Evolutionary conservation across 495 filamentous ascomycete species (phyloP).

Genomic region (Physcia stellaris): DNA sequence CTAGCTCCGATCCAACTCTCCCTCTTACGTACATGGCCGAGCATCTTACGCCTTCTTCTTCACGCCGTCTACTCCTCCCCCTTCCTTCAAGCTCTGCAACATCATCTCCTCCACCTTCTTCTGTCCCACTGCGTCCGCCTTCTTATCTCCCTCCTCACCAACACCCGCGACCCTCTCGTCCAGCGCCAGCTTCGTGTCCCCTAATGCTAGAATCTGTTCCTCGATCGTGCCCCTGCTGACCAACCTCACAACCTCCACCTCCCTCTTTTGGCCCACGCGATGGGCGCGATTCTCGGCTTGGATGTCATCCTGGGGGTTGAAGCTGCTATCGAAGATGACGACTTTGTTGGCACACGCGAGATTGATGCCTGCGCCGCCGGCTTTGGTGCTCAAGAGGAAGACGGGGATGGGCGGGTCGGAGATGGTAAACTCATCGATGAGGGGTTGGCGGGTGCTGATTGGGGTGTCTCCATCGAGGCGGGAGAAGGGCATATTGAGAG

Average conservation of each 20-base stretch:
- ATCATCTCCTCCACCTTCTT: constrained; percentile 55
- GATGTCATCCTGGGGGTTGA: constrained; percentile 93
- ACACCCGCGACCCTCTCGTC: constrained; percentile 67
- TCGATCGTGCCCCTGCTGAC: constrained; percentile 79
- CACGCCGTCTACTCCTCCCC: neutral
- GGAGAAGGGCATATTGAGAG: constrained; percentile 57
- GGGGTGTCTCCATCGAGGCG: constrained; percentile 76
- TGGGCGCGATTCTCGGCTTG: constrained; percentile 96
- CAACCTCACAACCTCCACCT: constrained; percentile 75
- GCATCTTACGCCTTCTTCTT: too few relatives aligned
- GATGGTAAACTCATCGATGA: constrained; percentile 81
- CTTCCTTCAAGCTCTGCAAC: constrained; percentile 20
- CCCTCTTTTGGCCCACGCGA: constrained; percentile 76
- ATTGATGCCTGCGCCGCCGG: constrained; percentile 92
- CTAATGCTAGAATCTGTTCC: constrained; percentile 79
- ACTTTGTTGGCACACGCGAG: constrained; percentile 91
- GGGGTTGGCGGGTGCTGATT: constrained; percentile 66
- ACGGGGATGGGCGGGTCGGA: constrained; percentile 64
- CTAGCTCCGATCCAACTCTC: too few relatives aligned
- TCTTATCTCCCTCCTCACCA: constrained; percentile 26
- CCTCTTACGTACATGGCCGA: too few relatives aligned
- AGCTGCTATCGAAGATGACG: constrained; percentile 87
- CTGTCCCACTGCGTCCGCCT: constrained; percentile 42
- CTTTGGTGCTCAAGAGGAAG: constrained; percentile 85
- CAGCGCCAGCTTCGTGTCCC: constrained; percentile 82